A percentile compares a stretch with the other conserved stretches of the same genome.
Conservation (phyloP, 306 rosid genomes). For the Gleditsia sinensis region DNA sequence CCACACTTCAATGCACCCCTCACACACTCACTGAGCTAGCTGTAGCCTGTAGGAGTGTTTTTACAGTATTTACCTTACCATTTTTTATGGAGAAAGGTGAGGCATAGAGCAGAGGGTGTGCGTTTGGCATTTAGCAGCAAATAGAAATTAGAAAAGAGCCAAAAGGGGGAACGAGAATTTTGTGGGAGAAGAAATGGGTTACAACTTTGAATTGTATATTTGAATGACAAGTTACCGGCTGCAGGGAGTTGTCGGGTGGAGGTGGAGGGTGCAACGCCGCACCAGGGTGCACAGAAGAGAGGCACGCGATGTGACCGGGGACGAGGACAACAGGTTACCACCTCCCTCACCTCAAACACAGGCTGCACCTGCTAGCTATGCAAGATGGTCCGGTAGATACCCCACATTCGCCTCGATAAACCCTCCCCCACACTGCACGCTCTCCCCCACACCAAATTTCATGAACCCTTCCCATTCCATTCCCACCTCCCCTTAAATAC, state of each 20-base stretch:
- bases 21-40: not conserved
- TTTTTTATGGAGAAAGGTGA: constrained; percentile 15
- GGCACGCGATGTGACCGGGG: constrained; percentile 47
- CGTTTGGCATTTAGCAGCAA: no score
- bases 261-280: constrained; percentile 40
- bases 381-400: constrained; percentile 63
- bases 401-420: constrained; percentile 84
- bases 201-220: no score
- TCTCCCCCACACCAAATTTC: no score
- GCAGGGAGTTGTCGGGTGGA: constrained; percentile 61
- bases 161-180: no score
- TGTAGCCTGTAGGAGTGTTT: no score
- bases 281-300: constrained; percentile 40
- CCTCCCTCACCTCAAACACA: not conserved
- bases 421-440: constrained; percentile 51
- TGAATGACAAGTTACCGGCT: constrained; percentile 60
- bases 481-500: no score
- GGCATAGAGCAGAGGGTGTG: no score
- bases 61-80: no score
- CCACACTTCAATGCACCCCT: constrained; percentile 42
- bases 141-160: no score
- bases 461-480: not conserved
- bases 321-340: constrained; percentile 50
- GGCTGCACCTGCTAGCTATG: not conserved
- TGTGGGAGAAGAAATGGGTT: no score